Conservation (phyloP, 257 asterid genomes). For the Solanum ossicruentum region DNA sequence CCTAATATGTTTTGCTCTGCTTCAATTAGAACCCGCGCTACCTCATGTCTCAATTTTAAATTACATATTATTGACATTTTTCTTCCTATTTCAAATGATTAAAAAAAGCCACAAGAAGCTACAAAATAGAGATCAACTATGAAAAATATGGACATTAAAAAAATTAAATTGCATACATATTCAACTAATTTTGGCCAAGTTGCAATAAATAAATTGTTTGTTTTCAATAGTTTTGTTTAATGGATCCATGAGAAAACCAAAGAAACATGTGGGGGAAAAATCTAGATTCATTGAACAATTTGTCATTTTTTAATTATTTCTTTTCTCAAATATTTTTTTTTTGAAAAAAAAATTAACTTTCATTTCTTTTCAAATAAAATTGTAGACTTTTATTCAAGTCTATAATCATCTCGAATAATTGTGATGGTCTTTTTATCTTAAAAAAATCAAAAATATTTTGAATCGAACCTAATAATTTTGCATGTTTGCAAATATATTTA, state of each 20-base stretch:
- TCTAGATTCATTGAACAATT: not conserved
- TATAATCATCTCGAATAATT: too few species aligned
- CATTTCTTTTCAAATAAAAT: too few species aligned
- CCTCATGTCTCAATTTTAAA: not conserved
- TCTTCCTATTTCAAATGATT: not conserved
- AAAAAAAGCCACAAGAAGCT: not conserved
- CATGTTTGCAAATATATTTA: too few species aligned
- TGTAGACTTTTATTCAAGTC: too few species aligned
- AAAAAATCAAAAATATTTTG: too few species aligned
- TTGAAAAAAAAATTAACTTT: not conserved
- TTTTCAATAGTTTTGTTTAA: not conserved
- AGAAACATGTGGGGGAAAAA: not conserved
- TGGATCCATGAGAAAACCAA: not conserved
- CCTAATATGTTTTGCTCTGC: not conserved
- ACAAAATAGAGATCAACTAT: not conserved
- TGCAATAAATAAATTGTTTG: not conserved
- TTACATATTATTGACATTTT: not conserved
- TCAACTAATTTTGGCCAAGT: not conserved
- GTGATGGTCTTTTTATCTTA: too few species aligned
- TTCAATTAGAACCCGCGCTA: not conserved
- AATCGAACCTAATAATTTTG: too few species aligned
- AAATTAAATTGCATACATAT: not conserved
- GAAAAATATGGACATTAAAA: not conserved
- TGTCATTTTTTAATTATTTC: not conserved
- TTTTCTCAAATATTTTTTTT: not conserved